Evolutionary conservation across 2,329 filamentous ascomycete species (phyloP), one percentile per base, ranked within the genome.

Genomic region (Fusarium lateritium): DNA sequence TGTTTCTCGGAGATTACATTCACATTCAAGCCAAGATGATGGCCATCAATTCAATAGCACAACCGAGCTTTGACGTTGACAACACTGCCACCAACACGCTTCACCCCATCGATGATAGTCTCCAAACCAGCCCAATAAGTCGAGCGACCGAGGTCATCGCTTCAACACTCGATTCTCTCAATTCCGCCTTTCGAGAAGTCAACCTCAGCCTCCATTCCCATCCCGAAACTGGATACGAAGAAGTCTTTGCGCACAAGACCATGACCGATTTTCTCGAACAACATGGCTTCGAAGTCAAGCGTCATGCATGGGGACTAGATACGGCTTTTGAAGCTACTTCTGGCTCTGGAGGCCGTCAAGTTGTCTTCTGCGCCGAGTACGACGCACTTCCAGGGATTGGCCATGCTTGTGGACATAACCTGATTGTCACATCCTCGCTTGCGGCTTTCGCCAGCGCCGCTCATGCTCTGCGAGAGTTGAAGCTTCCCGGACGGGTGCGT

Each of bases 341-440:
- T 11, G 34, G 49, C 49, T 40, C 24, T 6, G 49, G 49, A 5
- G 49, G 49, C 21, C 49, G 34, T 9, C 34, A 51, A 21, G 24
- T 42, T 11, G 49, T 51, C 21, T 51, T 51, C 10, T 51, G 49
- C n/a, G 49, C 49, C 19, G 34, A 51, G 19, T 51, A 51, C 9
- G 49, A 51, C 21, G 49, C 49, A 26, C 49, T 42, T 1, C 49
- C 49, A 0, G 49, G 9, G 0, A 22, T 52, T 1, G 49, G 36
- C 9, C 49, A 52, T 10, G 49, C 24, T 15, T 52, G 49, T 11
- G 36, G 49, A 1, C 49, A 52, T 22, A 52, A 52, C 3, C 49
- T 52, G 6, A 52, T 52, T 8, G 49, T 34, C 5, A 31, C 36
- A 22, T 52, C 49, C 2, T 52, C 36, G 14, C 49, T 52, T 7